Evolutionary conservation across 164 flowering plant genomes (phyloP).

Genomic region (Aristolochia fimbriata): DNA sequence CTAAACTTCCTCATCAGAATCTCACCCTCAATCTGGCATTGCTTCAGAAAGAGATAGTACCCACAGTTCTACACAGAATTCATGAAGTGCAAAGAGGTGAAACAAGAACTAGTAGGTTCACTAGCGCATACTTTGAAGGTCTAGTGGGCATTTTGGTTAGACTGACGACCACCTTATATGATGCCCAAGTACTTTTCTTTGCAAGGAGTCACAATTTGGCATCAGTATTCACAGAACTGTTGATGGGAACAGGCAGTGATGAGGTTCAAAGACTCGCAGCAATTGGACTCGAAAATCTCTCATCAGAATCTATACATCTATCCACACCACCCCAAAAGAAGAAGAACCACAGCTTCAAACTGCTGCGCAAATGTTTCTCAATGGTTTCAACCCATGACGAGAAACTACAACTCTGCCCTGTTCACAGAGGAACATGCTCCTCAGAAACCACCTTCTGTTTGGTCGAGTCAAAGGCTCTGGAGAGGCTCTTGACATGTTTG

Average conservation of each 20-base stretch:
- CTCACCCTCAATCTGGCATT: constrained; percentile 61
- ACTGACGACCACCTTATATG: constrained; percentile 58
- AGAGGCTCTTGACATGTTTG: constrained; percentile 45
- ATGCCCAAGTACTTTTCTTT: constrained; percentile 34
- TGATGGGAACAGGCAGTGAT: constrained; percentile 44
- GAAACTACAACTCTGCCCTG: constrained; percentile 37
- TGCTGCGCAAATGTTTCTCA: constrained; percentile 24
- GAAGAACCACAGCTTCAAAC: constrained; percentile 26
- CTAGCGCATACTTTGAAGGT: constrained; percentile 52
- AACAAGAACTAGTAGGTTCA: constrained; percentile 41
- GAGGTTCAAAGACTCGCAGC: constrained; percentile 66
- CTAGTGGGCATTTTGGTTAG: constrained; percentile 67
- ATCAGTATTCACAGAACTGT: constrained; percentile 43
- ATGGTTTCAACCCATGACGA: constrained; percentile 19
- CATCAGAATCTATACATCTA: constrained; percentile 40
- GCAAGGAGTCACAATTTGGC: constrained; percentile 47
- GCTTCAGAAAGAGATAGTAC: constrained; percentile 27
- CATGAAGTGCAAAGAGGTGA: constrained; percentile 36
- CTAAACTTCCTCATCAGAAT: constrained; percentile 61
- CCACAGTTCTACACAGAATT: constrained; percentile 30
- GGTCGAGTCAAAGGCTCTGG: constrained; percentile 54
- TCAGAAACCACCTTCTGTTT: constrained; percentile 61
- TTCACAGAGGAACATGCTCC: constrained; percentile 71
- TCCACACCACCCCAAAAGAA: constrained; percentile 36
- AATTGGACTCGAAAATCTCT: constrained; percentile 59